Percentiles rank a stretch among this genome's conserved stretches.
Evolutionary conservation across 2,329 filamentous ascomycete species (phyloP).

Genomic region (Aureobasidium sp.): DNA sequence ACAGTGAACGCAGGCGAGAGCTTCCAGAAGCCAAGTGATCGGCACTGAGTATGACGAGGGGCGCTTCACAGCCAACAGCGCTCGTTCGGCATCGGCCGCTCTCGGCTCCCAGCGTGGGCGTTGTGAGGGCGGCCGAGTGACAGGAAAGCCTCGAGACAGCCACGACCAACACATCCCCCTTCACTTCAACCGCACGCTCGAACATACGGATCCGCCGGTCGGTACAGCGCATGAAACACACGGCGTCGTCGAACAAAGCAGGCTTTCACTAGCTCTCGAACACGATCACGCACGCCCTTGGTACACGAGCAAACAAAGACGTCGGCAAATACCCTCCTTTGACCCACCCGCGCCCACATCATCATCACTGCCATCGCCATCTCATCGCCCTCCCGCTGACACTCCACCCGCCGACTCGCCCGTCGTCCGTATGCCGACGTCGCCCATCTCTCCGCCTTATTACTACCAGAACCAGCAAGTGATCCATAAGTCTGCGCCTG

Average conservation of each 20-base stretch:
- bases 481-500: constrained; percentile 19
- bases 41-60: not conserved
- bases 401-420: not conserved
- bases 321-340: not conserved
- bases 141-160: not conserved
- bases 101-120: not conserved
- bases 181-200: not conserved
- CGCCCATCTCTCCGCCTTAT: constrained; percentile 35
- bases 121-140: not conserved
- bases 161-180: not conserved
- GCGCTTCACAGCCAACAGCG: not conserved
- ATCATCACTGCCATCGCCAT: not conserved
- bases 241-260: not conserved
- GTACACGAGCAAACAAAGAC: constrained; percentile 2
- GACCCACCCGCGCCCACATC: not conserved
- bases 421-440: constrained; percentile 16
- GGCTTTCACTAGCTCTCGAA: not conserved
- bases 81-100: not conserved
- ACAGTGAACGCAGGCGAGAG: not conserved
- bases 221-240: constrained; percentile 6
- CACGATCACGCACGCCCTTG: not conserved
- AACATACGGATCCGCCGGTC: constrained; percentile 5
- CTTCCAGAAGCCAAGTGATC: not conserved
- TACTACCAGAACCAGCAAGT: constrained; percentile 34
- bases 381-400: not conserved